Base-by-base conservation (phyloP, 768 basidiomycete species). In the Leucocoprinus birnbaumii region DNA sequence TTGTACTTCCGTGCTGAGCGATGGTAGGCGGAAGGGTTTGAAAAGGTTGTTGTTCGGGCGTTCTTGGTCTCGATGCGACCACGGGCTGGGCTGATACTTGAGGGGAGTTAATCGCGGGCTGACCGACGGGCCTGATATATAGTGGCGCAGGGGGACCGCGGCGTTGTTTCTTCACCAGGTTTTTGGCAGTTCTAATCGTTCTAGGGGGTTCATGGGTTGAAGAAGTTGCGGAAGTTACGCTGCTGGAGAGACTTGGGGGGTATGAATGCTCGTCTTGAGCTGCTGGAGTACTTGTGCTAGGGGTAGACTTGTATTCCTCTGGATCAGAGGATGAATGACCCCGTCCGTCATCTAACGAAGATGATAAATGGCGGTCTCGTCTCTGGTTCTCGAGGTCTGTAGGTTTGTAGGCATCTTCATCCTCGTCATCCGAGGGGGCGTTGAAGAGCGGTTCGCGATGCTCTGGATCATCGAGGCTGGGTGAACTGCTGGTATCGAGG, bases 401-500 rank as follows among this genome's bases (percentile, higher is more conserved):
- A 24, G 26, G 65, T 46, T 64, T 57, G 22, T 57, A 48, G 48
- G 67, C 71, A 44, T 80, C 76, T 48, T 80, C 79, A 34, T 82
- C 82, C 14, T 85, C 83, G 19, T 83, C 81, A 51, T 79, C 72
- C n/a, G 74, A 72, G 16, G 71, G 65, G 1, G 71, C 74, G 18
- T 68, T 66, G 65, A 89, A 89, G 6, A 91, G 72, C 18, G 89
- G 89, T 64, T 88, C 82, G 49, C 72, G 73, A 58, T 83, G 85
- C 2, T 67, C 66, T 19, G 65, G 58, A 31, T 79, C 71, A 54
- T 65, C 43, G 0, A 72, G 68, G 34, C 71, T 65, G 16, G 76
- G 66, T 0, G 71, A 63, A n/a, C 38, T 38, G 54, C 75, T 71
- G 0, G 76, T 46, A 19, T 74, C 79, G 19, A 80, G 66, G 21